Percentiles rank a stretch among this genome's conserved stretches.
phyloP scores from a whole-genome alignment of 176 grass and related monocot genomes.

The Carex cristatella region DNA sequence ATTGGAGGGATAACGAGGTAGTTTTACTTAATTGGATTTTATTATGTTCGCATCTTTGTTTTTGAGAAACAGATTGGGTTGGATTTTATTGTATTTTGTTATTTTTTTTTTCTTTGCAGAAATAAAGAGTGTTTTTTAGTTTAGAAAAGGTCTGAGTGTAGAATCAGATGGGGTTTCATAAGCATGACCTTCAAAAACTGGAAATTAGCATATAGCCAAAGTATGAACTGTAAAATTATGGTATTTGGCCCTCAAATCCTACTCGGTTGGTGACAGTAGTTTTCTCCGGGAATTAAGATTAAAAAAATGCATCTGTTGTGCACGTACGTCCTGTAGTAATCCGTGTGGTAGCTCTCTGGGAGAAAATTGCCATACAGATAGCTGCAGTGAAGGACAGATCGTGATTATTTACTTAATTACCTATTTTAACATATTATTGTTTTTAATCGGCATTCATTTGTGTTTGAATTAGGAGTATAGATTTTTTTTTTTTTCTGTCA shows the following conservation, averaged over 20 bases:
- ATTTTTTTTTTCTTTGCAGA: not conserved
- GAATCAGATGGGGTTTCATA: not conserved
- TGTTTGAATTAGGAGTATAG: not conserved
- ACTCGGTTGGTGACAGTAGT: too few relatives aligned
- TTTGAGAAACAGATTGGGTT: not conserved
- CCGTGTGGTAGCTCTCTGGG: not conserved
- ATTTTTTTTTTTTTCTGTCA: not conserved
- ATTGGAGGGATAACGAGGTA: conserved; percentile 29
- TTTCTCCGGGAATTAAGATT: not conserved
- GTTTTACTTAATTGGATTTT: not conserved
- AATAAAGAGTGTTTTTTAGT: not conserved
- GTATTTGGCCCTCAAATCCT: too few relatives aligned
- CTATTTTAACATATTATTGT: not conserved
- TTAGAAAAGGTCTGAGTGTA: not conserved
- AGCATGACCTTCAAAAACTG: conserved; percentile 3
- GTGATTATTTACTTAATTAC: not conserved
- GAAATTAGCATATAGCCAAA: not conserved
- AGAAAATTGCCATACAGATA: not conserved
- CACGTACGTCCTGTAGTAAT: not conserved
- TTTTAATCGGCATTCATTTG: not conserved
- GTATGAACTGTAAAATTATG: not conserved
- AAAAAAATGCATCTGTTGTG: not conserved
- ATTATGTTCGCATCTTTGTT: not conserved
- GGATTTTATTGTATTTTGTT: not conserved
- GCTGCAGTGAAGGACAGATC: not conserved